These are phyloP conservation scores for Cubamyces lactineus DNA, from an alignment of 768 basidiomycete genomes.

Conservation along the genomic window DNA sequence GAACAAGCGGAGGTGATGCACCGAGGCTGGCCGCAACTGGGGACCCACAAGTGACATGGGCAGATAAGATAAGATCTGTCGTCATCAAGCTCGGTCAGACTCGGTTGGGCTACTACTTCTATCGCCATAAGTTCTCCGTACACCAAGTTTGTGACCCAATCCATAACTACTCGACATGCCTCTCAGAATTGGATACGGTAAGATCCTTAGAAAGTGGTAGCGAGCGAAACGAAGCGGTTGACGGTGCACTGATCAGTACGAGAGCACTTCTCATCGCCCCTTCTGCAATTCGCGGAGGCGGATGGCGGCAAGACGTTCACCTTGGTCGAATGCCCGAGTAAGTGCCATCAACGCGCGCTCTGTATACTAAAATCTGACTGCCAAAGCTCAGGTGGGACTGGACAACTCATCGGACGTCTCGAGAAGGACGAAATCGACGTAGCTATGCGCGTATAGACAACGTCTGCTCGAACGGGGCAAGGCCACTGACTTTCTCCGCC, in stretches of 20 bases:
- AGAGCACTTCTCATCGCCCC: constrained; percentile 91
- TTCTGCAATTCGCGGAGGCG: constrained; percentile 78
- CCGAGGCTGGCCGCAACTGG: too few relatives aligned
- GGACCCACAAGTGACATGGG: not conserved
- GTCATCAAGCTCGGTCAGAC: not conserved
- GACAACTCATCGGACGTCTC: constrained; percentile 77
- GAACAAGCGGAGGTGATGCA: too few relatives aligned
- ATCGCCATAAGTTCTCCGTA: too few relatives aligned
- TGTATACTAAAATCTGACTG: too few relatives aligned
- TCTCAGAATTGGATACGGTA: constrained; percentile 20
- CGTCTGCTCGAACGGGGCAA: not conserved
- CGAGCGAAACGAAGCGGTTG: too few relatives aligned
- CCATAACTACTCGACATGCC: too few relatives aligned
- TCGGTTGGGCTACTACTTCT: too few relatives aligned
- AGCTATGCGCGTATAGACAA: constrained; percentile 57
- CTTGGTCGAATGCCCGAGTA: constrained; percentile 89
- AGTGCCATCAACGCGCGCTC: constrained; percentile 20
- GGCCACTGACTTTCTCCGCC: not conserved
- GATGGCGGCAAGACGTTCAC: constrained; percentile 77
- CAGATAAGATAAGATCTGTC: constrained; percentile 11
- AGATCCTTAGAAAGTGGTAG: not conserved
- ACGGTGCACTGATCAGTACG: constrained; percentile 54
- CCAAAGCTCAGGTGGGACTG: constrained; percentile 68
- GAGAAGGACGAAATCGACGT: constrained; percentile 80
- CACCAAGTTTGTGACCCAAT: too few relatives aligned